These are phyloP conservation scores for Echium plantagineum DNA, from an alignment of 257 asterid species.

Conservation along the genomic window DNA sequence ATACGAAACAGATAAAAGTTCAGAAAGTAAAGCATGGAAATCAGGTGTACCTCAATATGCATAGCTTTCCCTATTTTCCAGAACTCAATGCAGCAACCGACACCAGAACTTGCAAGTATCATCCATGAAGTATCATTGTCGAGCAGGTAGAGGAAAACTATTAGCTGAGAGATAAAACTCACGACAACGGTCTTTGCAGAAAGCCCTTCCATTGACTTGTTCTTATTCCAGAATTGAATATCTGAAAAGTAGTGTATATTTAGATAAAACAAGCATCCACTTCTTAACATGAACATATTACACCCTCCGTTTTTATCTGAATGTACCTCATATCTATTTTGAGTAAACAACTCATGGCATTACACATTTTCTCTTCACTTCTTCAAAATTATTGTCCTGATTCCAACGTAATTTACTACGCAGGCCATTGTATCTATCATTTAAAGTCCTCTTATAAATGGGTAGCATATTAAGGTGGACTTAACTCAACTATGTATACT, in stretches of 20 bases:
- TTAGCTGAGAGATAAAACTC: slow-evolving; percentile 74
- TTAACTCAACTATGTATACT: too few species aligned
- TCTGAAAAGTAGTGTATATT: slow-evolving; percentile 33
- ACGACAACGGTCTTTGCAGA: slow-evolving; percentile 94
- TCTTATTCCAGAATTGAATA: slow-evolving; percentile 97
- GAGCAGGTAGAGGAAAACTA: slow-evolving; percentile 87
- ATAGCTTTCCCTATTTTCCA: slow-evolving; percentile 99
- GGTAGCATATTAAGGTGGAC: too few species aligned
- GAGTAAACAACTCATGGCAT: too few species aligned
- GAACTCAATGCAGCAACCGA: slow-evolving; percentile 98
- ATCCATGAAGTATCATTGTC: slow-evolving; percentile 99
- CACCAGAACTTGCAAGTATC: slow-evolving; percentile 98
- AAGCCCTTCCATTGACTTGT: slow-evolving; percentile 97
- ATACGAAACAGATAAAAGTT: neutral
- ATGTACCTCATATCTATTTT: too few species aligned
- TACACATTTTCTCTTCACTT: too few species aligned
- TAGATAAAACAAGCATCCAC: neutral
- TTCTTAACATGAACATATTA: too few species aligned
- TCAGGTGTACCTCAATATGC: slow-evolving; percentile 96
- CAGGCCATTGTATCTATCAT: too few species aligned
- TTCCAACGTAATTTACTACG: too few species aligned
- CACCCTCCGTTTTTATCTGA: too few species aligned
- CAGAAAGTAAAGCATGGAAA: slow-evolving; percentile 3
- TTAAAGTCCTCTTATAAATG: too few species aligned
- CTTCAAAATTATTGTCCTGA: too few species aligned